A percentile compares a stretch with the other conserved stretches of the same genome.
Evolutionary conservation across 2,329 filamentous ascomycete species (phyloP).

Genomic region (Hortaea sp.): DNA sequence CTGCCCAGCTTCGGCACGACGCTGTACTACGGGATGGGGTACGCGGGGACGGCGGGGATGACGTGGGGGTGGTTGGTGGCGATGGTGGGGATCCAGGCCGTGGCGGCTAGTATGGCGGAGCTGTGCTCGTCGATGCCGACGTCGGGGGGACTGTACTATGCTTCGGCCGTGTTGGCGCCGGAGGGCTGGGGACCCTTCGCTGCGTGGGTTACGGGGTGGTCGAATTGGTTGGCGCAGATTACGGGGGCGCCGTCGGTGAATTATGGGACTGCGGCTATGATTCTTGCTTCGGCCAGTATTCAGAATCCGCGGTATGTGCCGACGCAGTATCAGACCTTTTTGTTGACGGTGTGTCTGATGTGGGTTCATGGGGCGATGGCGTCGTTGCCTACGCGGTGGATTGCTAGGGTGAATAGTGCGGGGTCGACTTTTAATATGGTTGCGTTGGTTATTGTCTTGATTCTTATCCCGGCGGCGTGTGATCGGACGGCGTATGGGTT

Average conservation of each 20-base stretch:
- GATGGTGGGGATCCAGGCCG: conserved; percentile 61
- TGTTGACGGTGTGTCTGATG: conserved; percentile 57
- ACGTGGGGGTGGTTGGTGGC: conserved; percentile 68
- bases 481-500: conserved; percentile 41
- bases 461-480: conserved; percentile 55
- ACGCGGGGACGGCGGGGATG: conserved; percentile 30
- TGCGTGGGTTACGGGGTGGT: conserved; percentile 60
- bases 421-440: conserved; percentile 64
- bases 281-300: conserved; percentile 60
- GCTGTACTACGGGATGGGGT: conserved; percentile 56
- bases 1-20: conserved; percentile 63
- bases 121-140: conserved; percentile 45
- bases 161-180: conserved; percentile 59
- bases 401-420: conserved; percentile 59
- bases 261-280: conserved; percentile 59
- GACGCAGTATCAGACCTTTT: conserved; percentile 55
- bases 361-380: conserved; percentile 57
- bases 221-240: conserved; percentile 59
- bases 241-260: conserved; percentile 58
- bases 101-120: conserved; percentile 57
- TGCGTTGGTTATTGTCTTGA: conserved; percentile 54
- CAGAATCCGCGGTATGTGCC: conserved; percentile 55
- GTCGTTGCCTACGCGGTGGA: conserved; percentile 60
- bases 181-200: conserved; percentile 51
- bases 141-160: conserved; percentile 64